phyloP scores from a whole-genome alignment of 495 filamentous ascomycete genomes.

The Tuber borchii region DNA sequence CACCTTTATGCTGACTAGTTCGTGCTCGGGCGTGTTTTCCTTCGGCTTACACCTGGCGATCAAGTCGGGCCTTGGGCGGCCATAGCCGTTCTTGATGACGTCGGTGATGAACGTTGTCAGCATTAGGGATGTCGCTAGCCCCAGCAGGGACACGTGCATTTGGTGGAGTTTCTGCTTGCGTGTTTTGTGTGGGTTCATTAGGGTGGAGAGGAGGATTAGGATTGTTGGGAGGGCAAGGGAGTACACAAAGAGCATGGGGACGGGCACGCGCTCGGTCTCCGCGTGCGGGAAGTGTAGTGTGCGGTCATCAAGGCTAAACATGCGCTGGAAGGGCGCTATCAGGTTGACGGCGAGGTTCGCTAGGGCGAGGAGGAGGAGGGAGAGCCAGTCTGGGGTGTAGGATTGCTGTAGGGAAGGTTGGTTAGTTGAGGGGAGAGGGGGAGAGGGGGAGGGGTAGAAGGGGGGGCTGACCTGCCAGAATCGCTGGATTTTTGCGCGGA shows the following conservation, averaged over 20 bases:
- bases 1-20: slow-evolving; percentile 64
- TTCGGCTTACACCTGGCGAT: slow-evolving; percentile 77
- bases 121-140: slow-evolving; percentile 67
- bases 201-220: slow-evolving; percentile 55
- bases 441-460: neutral
- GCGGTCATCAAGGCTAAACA: slow-evolving; percentile 72
- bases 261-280: slow-evolving; percentile 72
- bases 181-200: slow-evolving; percentile 48
- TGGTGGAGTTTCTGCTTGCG: slow-evolving; percentile 53
- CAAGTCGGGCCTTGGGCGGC: slow-evolving; percentile 82
- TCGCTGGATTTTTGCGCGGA: slow-evolving; percentile 14
- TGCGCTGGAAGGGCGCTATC: slow-evolving; percentile 78
- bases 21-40: slow-evolving; percentile 56
- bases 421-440: neutral
- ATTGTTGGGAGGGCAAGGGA: slow-evolving; percentile 63
- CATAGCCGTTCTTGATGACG: slow-evolving; percentile 83
- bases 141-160: slow-evolving; percentile 75
- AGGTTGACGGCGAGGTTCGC: slow-evolving; percentile 46
- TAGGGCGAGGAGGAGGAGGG: slow-evolving; percentile 56
- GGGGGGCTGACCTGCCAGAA: slow-evolving; percentile 28
- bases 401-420: slow-evolving; percentile 51
- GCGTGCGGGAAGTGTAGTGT: slow-evolving; percentile 83
- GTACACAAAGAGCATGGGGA: slow-evolving; percentile 68
- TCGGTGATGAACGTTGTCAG: slow-evolving; percentile 81
- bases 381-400: slow-evolving; percentile 82